phyloP scores from a whole-genome alignment of 306 rosid genomes.

The Vigna reflexopilosa region DNA sequence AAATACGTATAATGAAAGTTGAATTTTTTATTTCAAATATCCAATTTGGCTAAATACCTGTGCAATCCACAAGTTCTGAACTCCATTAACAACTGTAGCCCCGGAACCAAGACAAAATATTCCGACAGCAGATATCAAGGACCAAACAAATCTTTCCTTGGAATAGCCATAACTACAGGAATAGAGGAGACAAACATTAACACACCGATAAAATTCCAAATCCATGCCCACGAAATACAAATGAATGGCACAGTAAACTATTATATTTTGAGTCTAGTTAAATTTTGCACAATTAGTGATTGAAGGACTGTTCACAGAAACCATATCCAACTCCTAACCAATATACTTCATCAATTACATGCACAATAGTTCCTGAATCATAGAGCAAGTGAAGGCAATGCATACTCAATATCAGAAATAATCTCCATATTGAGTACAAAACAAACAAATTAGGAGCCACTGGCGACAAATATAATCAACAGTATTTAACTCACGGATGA shows the following conservation, averaged over 20 bases:
- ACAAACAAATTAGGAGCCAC: neutral
- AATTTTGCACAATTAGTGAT: conserved; percentile 19
- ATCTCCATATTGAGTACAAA: neutral
- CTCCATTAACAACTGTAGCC: conserved; percentile 90
- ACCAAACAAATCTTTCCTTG: conserved; percentile 99
- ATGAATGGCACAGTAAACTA: conserved; percentile 12
- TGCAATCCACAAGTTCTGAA: conserved; percentile 94
- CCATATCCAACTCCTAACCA: conserved; percentile 28
- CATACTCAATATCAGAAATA: conserved; percentile 16
- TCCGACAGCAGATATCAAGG: conserved; percentile 98
- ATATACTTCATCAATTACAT: conserved; percentile 20
- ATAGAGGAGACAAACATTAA: conserved; percentile 35
- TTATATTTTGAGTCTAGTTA: neutral
- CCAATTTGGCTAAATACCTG: conserved; percentile 61
- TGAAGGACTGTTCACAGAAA: conserved; percentile 31
- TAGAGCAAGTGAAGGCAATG: conserved; percentile 4
- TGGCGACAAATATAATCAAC: conserved; percentile 23
- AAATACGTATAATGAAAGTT: conserved; percentile 5
- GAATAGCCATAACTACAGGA: conserved; percentile 91
- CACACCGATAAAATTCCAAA: conserved; percentile 30
- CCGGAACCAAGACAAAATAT: conserved; percentile 99
- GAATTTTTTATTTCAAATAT: conserved; percentile 23
- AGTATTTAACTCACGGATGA: conserved; percentile 79
- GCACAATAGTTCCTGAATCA: conserved; percentile 26
- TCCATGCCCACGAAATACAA: conserved; percentile 25